A percentile compares a stretch with the other conserved stretches of the same genome.
These are phyloP conservation scores for Sugiyamaella xylanicola DNA, from an alignment of 1,139 yeast genomes.

Conservation along the genomic window DNA sequence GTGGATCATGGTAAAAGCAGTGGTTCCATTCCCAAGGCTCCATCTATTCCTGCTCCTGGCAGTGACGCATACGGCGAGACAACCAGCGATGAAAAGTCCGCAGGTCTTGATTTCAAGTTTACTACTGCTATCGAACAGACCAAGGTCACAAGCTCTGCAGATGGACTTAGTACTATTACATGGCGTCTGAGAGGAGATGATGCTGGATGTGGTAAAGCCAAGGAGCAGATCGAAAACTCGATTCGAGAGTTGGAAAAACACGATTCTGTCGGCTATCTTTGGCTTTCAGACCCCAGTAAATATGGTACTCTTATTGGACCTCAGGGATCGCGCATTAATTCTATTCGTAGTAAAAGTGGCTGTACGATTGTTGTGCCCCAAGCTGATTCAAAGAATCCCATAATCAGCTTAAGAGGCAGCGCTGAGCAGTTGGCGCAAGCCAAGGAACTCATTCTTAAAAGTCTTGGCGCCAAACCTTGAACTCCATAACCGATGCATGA, in stretches of 20 bases:
- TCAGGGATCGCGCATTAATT: conserved; percentile 67
- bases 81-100: conserved; percentile 26
- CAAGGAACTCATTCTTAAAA: conserved; percentile 40
- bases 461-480: conserved; percentile 9
- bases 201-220: conserved; percentile 44
- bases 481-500: neutral
- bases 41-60: conserved; percentile 44
- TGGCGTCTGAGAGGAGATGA: conserved; percentile 47
- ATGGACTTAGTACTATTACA: conserved; percentile 40
- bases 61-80: conserved; percentile 51
- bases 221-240: conserved; percentile 39
- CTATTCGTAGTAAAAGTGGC: conserved; percentile 60
- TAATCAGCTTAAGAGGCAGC: conserved; percentile 39
- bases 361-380: conserved; percentile 69
- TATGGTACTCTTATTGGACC: conserved; percentile 74
- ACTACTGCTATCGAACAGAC: conserved; percentile 34
- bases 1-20: conserved; percentile 58
- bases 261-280: conserved; percentile 51
- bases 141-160: neutral
- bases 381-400: conserved; percentile 48
- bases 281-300: conserved; percentile 50
- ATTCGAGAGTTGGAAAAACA: conserved; percentile 43
- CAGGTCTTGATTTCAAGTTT: conserved; percentile 35
- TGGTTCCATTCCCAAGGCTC: conserved; percentile 28
- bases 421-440: conserved; percentile 54